Base-by-base conservation (phyloP, 805 yeast genomes). In the Saturnispora sanitii region DNA sequence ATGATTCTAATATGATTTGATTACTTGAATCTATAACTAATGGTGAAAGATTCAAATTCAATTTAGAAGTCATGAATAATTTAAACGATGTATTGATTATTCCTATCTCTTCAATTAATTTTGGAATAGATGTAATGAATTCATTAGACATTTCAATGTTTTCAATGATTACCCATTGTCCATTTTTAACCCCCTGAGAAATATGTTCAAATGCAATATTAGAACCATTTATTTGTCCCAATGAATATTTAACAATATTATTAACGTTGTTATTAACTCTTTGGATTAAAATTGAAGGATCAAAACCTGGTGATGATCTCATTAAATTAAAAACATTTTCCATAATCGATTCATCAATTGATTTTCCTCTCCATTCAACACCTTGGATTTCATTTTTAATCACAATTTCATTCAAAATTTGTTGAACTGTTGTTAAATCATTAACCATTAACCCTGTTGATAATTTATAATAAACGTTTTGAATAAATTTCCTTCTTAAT, bases 91-190 rank as follows among this genome's bases (percentile, higher is more conserved):
- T 48, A 2, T 5, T 13, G 6, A 13, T 3, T 2, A n/a, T n/a
- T 1, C 45, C 42, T 1, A 63, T 35, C 3, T 54, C 48, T 23
- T 61, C 66, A 34, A 77, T 54, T n/a, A 56, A 53, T 48, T 69
- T 73, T 37, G 68, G 78, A 16, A 83, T 57, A 8, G 63, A 52
- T 12, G 68, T 72, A 21, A 83, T 60, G 86, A 94, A 81, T 3
- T 54, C 56, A 1, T 71, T 62, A 0, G 92, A 75, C 68, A 82
- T 70, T 44, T 90, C 95, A 11, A 84, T 64, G 52, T 88, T 88
- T 54, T 90, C 95, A 23, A 90, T 57, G 22, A 88, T 50, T 0
- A 90, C 57, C 95, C 95, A 86, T 1, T 56, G 50, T 0, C 84
- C 86, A 1, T 53, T 53, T n/a, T 54, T 60, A 1, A 68, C 53